A percentile compares a stretch with the other conserved stretches of the same genome.
Evolutionary conservation across 2,329 filamentous ascomycete genomes (phyloP).

Genomic region (Ophioceras dolichostomum): DNA sequence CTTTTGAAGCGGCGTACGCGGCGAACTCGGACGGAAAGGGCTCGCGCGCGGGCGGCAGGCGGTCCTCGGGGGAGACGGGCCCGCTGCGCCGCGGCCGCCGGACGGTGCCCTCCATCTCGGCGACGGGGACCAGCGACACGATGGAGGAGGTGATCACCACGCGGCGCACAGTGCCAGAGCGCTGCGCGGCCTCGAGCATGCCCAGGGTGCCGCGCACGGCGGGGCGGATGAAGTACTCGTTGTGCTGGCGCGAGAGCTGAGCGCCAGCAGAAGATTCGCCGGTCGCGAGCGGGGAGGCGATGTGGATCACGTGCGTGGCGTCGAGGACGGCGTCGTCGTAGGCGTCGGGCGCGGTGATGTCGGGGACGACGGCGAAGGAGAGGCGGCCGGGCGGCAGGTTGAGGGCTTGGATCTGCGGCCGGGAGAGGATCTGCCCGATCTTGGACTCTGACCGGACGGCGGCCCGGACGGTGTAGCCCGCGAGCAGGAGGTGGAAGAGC

Average conservation of each 20-base stretch:
- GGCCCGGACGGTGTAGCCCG: slow-evolving; percentile 7
- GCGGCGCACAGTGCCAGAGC: slow-evolving; percentile 5
- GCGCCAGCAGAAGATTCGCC: slow-evolving; percentile 5
- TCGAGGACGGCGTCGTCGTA: slow-evolving; percentile 6
- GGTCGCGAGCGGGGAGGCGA: slow-evolving; percentile 10
- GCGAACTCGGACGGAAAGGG: slow-evolving; percentile 18
- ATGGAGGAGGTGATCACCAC: slow-evolving; percentile 17
- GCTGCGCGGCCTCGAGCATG: slow-evolving; percentile 7
- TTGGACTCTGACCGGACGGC: slow-evolving; percentile 8
- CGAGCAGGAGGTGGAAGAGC: slow-evolving; percentile 6
- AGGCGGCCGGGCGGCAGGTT: not conserved
- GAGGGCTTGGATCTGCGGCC: slow-evolving; percentile 3
- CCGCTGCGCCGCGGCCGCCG: slow-evolving; percentile 15
- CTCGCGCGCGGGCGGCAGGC: slow-evolving; percentile 6
- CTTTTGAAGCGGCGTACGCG: slow-evolving; percentile 24
- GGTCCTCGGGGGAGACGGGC: slow-evolving; percentile 20
- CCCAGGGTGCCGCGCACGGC: slow-evolving; percentile 8
- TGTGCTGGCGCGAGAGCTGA: slow-evolving; percentile 1
- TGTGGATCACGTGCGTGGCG: slow-evolving; percentile 9
- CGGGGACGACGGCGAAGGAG: slow-evolving; percentile 5
- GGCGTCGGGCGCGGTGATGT: slow-evolving; percentile 7
- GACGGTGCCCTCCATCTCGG: slow-evolving; percentile 8
- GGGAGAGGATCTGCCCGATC: slow-evolving; percentile 3
- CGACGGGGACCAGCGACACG: slow-evolving; percentile 9
- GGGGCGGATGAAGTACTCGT: slow-evolving; percentile 7